A percentile compares a stretch with the other conserved stretches of the same genome.
Conservation (phyloP, 2,329 filamentous ascomycete species). For the Sarocladium kiliense region DNA sequence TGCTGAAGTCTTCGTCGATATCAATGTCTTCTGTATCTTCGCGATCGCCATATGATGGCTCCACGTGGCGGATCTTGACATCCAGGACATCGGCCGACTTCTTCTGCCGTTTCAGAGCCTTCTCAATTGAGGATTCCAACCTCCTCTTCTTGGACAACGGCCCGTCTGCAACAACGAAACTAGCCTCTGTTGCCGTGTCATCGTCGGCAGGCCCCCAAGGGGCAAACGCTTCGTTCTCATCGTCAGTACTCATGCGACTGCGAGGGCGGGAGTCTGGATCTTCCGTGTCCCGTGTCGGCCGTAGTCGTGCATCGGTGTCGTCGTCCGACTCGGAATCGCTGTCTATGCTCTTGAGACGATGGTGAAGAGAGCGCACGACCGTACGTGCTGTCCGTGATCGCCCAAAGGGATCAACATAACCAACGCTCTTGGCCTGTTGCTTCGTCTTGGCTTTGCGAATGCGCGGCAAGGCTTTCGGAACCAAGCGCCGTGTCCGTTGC, state of each 20-base stretch:
- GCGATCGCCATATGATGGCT: constrained; percentile 41
- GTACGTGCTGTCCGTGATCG: constrained; percentile 54
- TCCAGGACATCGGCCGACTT: constrained; percentile 73
- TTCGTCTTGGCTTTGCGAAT: constrained; percentile 66
- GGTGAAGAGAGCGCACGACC: constrained; percentile 74
- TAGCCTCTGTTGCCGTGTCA: constrained; percentile 67
- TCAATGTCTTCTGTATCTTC: constrained; percentile 47
- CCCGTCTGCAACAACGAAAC: constrained; percentile 58
- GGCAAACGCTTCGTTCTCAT: constrained; percentile 46
- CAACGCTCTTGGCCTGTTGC: constrained; percentile 48
- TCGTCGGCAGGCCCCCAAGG: constrained; percentile 50
- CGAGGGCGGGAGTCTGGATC: constrained; percentile 77
- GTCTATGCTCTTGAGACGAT: constrained; percentile 57
- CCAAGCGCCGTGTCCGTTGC: constrained; percentile 48
- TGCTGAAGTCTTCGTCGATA: constrained; percentile 35
- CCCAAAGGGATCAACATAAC: constrained; percentile 63
- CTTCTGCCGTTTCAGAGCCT: constrained; percentile 73
- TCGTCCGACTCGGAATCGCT: constrained; percentile 85
- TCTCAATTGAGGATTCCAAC: constrained; percentile 59
- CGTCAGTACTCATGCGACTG: constrained; percentile 66
- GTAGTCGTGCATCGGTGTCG: constrained; percentile 54
- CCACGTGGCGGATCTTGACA: constrained; percentile 50
- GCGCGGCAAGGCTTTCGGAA: constrained; percentile 61
- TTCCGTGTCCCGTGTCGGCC: constrained; percentile 70
- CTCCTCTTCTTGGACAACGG: constrained; percentile 64